Base-by-base conservation (phyloP, 345 rosid species). In the Luvunga scandens region DNA sequence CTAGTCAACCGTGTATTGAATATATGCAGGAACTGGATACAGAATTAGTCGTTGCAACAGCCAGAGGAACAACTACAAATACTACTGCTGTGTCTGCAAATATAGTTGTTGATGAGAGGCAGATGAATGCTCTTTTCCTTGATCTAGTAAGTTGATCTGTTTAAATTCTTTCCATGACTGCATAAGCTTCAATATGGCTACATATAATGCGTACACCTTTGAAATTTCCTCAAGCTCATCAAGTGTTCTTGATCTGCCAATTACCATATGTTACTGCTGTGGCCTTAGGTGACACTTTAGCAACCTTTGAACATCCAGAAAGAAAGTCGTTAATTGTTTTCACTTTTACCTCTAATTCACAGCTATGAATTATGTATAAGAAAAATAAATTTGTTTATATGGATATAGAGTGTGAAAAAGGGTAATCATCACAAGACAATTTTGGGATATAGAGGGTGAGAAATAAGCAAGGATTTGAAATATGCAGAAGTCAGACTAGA, bases 81-180 rank as follows among this genome's bases (percentile, higher is more conserved):
- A 88, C 90, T 70, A 88, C 97, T 56, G 95, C 98, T 79, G 89
- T 96, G 75, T 89, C 99, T 80, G 99, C 98, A 68, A 96, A 94
- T 80, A 68, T 94, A 71, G 63, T 94, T 42, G 88, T 94, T 70
- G 99, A 96, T 78, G 97, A 94, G 82, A 91, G 97, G 80, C 99
- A 92, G 90, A 92, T 96, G 98, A 96, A 96, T 86, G 95, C 98
- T 42, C 97, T 92, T 84, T 96, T 96, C 81, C 93, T 96, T 9
- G 97, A 94, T 82, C 91, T 92, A 90, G 99, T 96, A 88, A 89
- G 87, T 50, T 75, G 50, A 64, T 72, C 63, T 65, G 27, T 75
- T 67, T 30, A 36, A 25, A 22, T 27, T 13, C 45, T 22, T 3
- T 63, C 61, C 30, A 42, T 19, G 36, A 19, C 45, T 38, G 25